A percentile compares a stretch with the other conserved stretches of the same genome.
These are phyloP conservation scores for Pinus albicaulis DNA, from an alignment of 75 land plant species.

Conservation along the genomic window DNA sequence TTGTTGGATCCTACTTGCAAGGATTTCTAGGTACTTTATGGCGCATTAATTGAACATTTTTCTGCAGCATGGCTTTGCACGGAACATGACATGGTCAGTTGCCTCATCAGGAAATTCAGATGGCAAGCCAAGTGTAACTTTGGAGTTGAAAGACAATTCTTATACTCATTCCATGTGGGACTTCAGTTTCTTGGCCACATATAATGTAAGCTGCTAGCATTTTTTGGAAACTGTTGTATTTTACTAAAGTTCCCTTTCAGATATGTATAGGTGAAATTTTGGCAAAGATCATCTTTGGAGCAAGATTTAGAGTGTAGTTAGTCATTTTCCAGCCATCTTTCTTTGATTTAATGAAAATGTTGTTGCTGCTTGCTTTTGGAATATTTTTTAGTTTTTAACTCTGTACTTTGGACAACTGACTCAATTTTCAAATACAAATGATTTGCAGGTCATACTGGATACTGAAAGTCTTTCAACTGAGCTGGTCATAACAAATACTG, in stretches of 20 bases:
- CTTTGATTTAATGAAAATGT: neutral
- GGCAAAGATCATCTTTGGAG: neutral
- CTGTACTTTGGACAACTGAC: neutral
- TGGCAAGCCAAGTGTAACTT: conserved; percentile 61
- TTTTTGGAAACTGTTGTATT: neutral
- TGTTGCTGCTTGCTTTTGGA: conserved; percentile 4
- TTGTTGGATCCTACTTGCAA: neutral
- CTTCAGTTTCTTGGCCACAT: conserved; percentile 65
- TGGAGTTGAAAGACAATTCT: conserved; percentile 70
- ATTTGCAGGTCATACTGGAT: conserved; percentile 60
- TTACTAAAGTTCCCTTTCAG: neutral
- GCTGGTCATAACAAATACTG: conserved; percentile 67
- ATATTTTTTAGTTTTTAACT: neutral
- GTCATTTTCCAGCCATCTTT: too few relatives aligned
- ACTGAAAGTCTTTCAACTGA: conserved; percentile 61
- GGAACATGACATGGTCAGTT: conserved; percentile 87
- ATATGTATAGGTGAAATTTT: neutral
- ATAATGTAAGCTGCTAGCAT: conserved; percentile 43
- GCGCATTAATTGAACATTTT: neutral
- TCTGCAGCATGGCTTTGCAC: conserved; percentile 98
- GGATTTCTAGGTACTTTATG: neutral
- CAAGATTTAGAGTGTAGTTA: neutral
- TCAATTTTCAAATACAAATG: neutral
- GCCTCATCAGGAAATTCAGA: conserved; percentile 48
- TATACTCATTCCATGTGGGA: conserved; percentile 95